Percentiles rank a stretch among this genome's conserved stretches.
Conservation (phyloP, 1,284 basidiomycete species). For the Bondarzewia mesenterica region DNA sequence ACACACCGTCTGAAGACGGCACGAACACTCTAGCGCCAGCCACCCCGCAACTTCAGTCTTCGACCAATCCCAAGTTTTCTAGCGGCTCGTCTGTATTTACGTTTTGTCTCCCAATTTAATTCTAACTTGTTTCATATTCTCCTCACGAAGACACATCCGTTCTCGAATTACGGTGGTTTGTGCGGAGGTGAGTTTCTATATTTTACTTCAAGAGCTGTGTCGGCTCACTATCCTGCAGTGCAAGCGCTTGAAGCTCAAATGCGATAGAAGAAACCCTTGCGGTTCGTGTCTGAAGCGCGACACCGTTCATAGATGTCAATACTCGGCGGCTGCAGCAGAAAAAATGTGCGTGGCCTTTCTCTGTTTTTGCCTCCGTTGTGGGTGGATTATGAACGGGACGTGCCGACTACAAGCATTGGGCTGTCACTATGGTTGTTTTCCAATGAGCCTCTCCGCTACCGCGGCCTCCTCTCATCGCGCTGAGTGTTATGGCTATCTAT, state of each 20-base stretch:
- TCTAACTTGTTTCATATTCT: not conserved
- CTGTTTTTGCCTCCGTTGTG: no score
- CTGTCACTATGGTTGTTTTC: no score
- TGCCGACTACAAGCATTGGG: no score
- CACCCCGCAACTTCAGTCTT: not conserved
- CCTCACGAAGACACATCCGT: constrained; percentile 53
- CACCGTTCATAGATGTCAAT: constrained; percentile 62
- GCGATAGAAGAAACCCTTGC: constrained; percentile 68
- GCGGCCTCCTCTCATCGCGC: no score
- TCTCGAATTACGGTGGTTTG: constrained; percentile 76
- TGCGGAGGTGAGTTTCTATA: constrained; percentile 51
- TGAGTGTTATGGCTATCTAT: no score
- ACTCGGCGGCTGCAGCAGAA: constrained; percentile 72
- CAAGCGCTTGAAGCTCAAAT: constrained; percentile 76
- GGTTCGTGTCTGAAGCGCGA: constrained; percentile 71
- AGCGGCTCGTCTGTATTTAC: constrained; percentile 10
- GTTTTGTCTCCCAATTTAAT: constrained; percentile 3
- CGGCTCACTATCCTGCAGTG: constrained; percentile 37
- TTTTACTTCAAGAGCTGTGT: constrained; percentile 5
- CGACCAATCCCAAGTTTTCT: constrained; percentile 9
- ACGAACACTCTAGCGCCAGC: not conserved
- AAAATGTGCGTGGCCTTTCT: constrained; percentile 52
- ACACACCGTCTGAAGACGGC: not conserved
- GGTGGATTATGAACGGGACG: no score
- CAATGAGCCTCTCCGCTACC: no score